These are phyloP conservation scores for Ophiosphaerella narmari DNA, from an alignment of 2,329 filamentous ascomycete species.

Conservation along the genomic window DNA sequence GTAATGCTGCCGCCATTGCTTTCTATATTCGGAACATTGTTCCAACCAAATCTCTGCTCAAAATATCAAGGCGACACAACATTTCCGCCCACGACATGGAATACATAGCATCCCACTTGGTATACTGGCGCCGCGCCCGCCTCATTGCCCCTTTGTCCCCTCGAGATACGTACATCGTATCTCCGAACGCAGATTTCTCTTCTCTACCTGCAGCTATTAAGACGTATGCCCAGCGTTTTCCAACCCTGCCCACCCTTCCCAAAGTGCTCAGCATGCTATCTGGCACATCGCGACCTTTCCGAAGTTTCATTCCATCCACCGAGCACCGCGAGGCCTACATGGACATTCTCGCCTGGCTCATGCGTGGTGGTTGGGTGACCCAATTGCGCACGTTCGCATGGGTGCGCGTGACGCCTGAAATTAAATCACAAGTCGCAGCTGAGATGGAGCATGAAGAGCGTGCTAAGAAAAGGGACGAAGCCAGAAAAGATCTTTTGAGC, in stretches of 20 bases:
- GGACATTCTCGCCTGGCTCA: slow-evolving; percentile 88
- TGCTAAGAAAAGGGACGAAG: slow-evolving; percentile 37
- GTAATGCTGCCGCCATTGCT: slow-evolving; percentile 75
- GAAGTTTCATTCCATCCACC: slow-evolving; percentile 81
- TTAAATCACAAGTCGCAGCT: slow-evolving; percentile 78
- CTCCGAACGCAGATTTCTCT: slow-evolving; percentile 81
- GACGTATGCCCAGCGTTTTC: slow-evolving; percentile 78
- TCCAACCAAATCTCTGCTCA: slow-evolving; percentile 69
- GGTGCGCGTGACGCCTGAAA: slow-evolving; percentile 80
- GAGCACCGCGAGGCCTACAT: slow-evolving; percentile 87
- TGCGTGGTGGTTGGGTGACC: slow-evolving; percentile 91
- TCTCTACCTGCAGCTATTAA: slow-evolving; percentile 70
- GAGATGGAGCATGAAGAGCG: slow-evolving; percentile 60
- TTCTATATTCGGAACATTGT: slow-evolving; percentile 67
- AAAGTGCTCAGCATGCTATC: slow-evolving; percentile 88
- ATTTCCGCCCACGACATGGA: slow-evolving; percentile 82
- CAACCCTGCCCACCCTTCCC: slow-evolving; percentile 78
- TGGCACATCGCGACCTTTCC: slow-evolving; percentile 79
- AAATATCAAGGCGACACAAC: slow-evolving; percentile 71
- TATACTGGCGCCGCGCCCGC: slow-evolving; percentile 93
- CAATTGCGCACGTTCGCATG: slow-evolving; percentile 91
- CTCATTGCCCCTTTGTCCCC: slow-evolving; percentile 89
- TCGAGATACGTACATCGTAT: slow-evolving; percentile 88
- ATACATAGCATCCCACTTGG: slow-evolving; percentile 87
- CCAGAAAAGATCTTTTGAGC: slow-evolving; percentile 31